phyloP scores from a whole-genome alignment of 2,329 filamentous ascomycete species.

The Colletotrichum trifolii region DNA sequence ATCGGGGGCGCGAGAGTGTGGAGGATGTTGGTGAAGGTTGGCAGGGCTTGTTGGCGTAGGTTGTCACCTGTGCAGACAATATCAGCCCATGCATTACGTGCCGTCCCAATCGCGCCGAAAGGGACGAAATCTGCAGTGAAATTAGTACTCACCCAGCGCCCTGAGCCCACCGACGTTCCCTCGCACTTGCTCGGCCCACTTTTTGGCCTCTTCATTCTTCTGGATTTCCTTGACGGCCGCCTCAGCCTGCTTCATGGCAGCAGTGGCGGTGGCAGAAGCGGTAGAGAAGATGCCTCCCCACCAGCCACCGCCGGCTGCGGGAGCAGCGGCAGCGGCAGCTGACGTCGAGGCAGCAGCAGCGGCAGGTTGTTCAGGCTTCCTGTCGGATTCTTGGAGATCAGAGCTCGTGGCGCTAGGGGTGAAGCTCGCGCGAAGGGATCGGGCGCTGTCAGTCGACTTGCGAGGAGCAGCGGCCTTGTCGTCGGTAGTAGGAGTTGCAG shows the following conservation, averaged over 20 bases:
- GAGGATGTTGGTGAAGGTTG: slow-evolving; percentile 93
- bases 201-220: slow-evolving; percentile 94
- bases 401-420: slow-evolving; percentile 75
- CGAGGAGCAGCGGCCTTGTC: slow-evolving; percentile 67
- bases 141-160: slow-evolving; percentile 71
- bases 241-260: slow-evolving; percentile 93
- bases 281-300: slow-evolving; percentile 90
- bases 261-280: slow-evolving; percentile 82
- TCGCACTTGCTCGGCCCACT: slow-evolving; percentile 93
- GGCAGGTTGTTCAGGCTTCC: slow-evolving; percentile 58
- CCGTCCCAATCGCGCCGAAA: not conserved
- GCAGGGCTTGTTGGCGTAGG: slow-evolving; percentile 84
- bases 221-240: slow-evolving; percentile 94
- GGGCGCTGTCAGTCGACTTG: slow-evolving; percentile 82
- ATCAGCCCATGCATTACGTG: slow-evolving; percentile 8
- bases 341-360: slow-evolving; percentile 34
- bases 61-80: slow-evolving; percentile 75
- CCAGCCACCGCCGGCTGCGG: slow-evolving; percentile 75
- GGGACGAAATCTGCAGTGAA: slow-evolving; percentile 4
- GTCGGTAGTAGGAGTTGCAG: slow-evolving; percentile 69
- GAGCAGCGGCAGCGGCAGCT: slow-evolving; percentile 61
- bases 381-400: slow-evolving; percentile 68
- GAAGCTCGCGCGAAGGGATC: slow-evolving; percentile 77
- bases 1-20: slow-evolving; percentile 97
- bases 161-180: slow-evolving; percentile 86